phyloP scores from a whole-genome alignment of 1,284 basidiomycete genomes.

The Rhodotorula sp. region DNA sequence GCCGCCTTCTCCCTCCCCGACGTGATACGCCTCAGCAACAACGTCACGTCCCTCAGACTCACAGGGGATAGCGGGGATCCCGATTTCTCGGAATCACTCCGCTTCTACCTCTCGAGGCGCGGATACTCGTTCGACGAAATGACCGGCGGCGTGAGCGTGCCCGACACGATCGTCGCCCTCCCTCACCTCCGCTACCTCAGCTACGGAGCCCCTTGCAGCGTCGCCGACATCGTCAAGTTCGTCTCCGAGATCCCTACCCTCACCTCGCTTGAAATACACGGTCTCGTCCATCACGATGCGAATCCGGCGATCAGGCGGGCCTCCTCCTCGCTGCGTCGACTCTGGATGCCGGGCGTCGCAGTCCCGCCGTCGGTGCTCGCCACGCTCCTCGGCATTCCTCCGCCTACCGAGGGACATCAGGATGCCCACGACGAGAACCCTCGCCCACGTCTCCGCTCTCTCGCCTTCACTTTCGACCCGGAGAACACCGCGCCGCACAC shows the following conservation, averaged over 20 bases:
- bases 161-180: slow-evolving; percentile 5
- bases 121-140: slow-evolving; percentile 3
- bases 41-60: slow-evolving; percentile 4
- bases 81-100: neutral
- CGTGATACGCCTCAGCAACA: neutral
- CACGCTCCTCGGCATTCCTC: neutral
- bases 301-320: neutral
- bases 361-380: slow-evolving; percentile 7
- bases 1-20: slow-evolving; percentile 21
- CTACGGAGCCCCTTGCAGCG: slow-evolving; percentile 15
- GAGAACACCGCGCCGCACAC: neutral
- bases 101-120: neutral
- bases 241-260: slow-evolving; percentile 13
- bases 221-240: slow-evolving; percentile 17
- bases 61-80: neutral
- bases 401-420: too few relatives aligned
- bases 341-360: slow-evolving; percentile 16
- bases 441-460: neutral
- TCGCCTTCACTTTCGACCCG: slow-evolving; percentile 26
- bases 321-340: slow-evolving; percentile 3
- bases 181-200: slow-evolving; percentile 8
- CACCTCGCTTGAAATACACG: slow-evolving; percentile 11
- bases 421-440: neutral
- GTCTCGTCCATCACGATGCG: slow-evolving; percentile 8
- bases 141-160: slow-evolving; percentile 23